Conservation (phyloP, 495 filamentous ascomycete species). For the Aspergillus carlsbadensis region DNA sequence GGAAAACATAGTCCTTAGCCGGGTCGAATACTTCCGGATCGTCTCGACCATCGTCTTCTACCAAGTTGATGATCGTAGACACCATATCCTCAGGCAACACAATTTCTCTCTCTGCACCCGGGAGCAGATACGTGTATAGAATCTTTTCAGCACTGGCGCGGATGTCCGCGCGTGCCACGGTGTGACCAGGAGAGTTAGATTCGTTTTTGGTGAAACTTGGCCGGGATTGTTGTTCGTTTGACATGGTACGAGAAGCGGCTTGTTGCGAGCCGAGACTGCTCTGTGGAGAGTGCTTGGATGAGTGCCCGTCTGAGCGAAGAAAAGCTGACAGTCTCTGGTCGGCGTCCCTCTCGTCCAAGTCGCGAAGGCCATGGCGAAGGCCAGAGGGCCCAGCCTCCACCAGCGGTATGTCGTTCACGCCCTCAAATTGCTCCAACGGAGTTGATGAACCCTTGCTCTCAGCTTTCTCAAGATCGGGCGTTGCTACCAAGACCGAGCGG, state of each 20-base stretch:
- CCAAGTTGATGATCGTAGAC: constrained; percentile 71
- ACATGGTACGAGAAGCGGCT: constrained; percentile 29
- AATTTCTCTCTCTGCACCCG: constrained; percentile 92
- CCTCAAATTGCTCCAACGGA: constrained; percentile 69
- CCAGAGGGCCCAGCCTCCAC: constrained; percentile 46
- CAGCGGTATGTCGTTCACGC: constrained; percentile 57
- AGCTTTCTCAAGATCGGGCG: constrained; percentile 81
- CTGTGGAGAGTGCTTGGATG: constrained; percentile 63
- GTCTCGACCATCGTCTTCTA: constrained; percentile 87
- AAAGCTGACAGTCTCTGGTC: constrained; percentile 89
- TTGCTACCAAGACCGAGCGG: constrained; percentile 87
- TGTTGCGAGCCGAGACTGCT: constrained; percentile 61
- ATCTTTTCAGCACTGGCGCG: constrained; percentile 95
- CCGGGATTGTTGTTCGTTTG: constrained; percentile 58
- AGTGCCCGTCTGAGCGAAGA: constrained; percentile 67
- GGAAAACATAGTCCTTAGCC: constrained; percentile 98
- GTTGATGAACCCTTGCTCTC: constrained; percentile 81
- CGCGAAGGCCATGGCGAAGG: constrained; percentile 33
- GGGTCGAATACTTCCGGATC: constrained; percentile 97
- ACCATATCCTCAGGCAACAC: constrained; percentile 85
- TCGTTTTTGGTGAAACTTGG: constrained; percentile 58
- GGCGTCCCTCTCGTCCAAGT: constrained; percentile 58
- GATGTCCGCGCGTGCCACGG: constrained; percentile 82
- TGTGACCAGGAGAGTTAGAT: constrained; percentile 78
- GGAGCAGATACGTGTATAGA: constrained; percentile 90